Base-by-base conservation (phyloP, 768 basidiomycete species). In the Austroboletus festivus region DNA sequence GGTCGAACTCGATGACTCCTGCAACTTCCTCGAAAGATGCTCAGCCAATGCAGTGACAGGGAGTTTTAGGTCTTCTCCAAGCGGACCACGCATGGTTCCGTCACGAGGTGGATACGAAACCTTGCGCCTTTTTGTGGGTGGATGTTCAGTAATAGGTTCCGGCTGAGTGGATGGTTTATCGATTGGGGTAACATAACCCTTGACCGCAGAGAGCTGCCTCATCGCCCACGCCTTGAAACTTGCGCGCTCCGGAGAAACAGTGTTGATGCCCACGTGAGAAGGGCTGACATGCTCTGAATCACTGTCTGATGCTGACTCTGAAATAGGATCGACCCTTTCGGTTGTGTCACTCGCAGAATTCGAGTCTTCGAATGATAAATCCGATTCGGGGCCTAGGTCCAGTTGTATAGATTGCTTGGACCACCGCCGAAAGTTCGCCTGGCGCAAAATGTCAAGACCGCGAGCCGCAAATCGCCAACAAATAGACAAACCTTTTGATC, bases 191-290 rank as follows among this genome's bases (percentile, higher is more conserved):
- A 57, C 42, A 39, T 77, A 72, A 34, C 63, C 65, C 55, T 80
- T 80, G 18, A 68, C 76, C 4, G 56, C 60, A 43, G 73, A 82
- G 44, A 89, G 75, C 61, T 96, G 93, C 46, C 85, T 79, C 52
- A 83, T 62, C 0, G 93, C 94, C 94, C 94, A 96, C 34, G 83
- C 75, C 64, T 96, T 96, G 78, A 96, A 97, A 7, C 80, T 78
- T 4, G 71, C 58, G 23, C 63, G 81, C 57, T 69, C 74, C 42
- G 55, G 64, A 15, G 59, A 56, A 13, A 53, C 21, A 21, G 62
- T 57, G 5, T 63, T 53, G 15, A 50, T 34, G 19, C 46, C 50
- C 35, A n/a, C 38, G 47, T 56, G 56, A 19, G 54, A 53, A 9
- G 53, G 56, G n/a, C 49, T 53, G 10, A 43, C 47, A 19, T 57